Evolutionary conservation across 2,329 filamentous ascomycete species (phyloP).

Genomic region (Trichoderma guizhouense): DNA sequence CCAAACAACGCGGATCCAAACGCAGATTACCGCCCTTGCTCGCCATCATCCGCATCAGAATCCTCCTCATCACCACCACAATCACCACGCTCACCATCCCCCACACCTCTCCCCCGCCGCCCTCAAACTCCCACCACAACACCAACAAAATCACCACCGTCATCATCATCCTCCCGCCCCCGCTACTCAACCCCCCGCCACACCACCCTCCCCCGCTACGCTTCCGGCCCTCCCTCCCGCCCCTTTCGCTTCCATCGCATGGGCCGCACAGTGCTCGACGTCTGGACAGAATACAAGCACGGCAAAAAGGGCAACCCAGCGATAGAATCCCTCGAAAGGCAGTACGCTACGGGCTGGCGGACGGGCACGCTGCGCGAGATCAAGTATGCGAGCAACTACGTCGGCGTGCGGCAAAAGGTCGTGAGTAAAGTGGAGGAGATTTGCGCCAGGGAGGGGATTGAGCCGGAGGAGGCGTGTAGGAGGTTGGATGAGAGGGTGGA

Average conservation of each 20-base stretch:
- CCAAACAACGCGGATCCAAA: not conserved
- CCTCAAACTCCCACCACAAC: not conserved
- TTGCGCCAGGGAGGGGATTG: not conserved
- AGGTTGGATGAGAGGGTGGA: slow-evolving; percentile 24
- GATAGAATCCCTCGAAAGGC: slow-evolving; percentile 24
- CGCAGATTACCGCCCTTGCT: not conserved
- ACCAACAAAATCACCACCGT: not conserved
- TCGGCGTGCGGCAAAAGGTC: slow-evolving; percentile 25
- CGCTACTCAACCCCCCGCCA: slow-evolving; percentile 22
- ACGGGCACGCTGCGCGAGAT: slow-evolving; percentile 20
- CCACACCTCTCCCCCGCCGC: not conserved
- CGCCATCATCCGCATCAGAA: not conserved
- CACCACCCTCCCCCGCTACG: slow-evolving; percentile 19
- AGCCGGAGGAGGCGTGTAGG: slow-evolving; percentile 17
- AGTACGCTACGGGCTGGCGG: slow-evolving; percentile 25
- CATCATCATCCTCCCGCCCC: slow-evolving; percentile 21
- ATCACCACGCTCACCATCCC: not conserved
- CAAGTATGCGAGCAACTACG: slow-evolving; percentile 29
- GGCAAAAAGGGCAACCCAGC: slow-evolving; percentile 24
- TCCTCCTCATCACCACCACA: not conserved
- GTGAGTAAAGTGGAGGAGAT: slow-evolving; percentile 23
- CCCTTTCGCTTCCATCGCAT: slow-evolving; percentile 26
- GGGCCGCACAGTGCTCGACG: slow-evolving; percentile 23
- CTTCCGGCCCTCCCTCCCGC: slow-evolving; percentile 18
- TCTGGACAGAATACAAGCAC: slow-evolving; percentile 28